Evolutionary conservation across 2,329 filamentous ascomycete genomes (phyloP), one percentile per base, ranked within the genome.

Genomic region (Chrysoporthe austroafricana): DNA sequence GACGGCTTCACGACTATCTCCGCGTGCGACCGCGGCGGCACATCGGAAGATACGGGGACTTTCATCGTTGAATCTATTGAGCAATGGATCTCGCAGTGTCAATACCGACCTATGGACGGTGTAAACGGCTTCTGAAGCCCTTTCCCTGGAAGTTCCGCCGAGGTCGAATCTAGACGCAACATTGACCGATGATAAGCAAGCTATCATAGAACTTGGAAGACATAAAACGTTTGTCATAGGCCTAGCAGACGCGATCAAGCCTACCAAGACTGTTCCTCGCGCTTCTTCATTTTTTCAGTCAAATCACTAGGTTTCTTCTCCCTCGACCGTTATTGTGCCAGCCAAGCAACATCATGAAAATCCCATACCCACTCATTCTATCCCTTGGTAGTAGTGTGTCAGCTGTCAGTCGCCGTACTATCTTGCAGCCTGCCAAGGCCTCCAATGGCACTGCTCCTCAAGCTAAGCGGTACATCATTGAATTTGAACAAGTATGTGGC

Each of bases 1-100:
- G 26, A 54, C 63, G 63, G 63, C 21, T 36, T 26, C 11, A 36
- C 21, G 42, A 60, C 46, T 61, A 66, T 66, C 63, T 66, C 63
- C 63, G 63, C 63, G 57, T 32, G 18, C 26, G 2, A 39, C 3
- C 39, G 16, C n/a, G 32, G 57, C 39, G 46, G 63, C 46, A 50
- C 34, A 14, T 54, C 61, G 61, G 61, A 43, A 54, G 34, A 14
- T 14, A 43, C 32, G 46, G n/a, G 42, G 16, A 26, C 8, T 13
- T 21, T 16, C 3, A 42, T 32, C 21, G 14, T 50, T 21, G 14
- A 16, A 59, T 65, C 43, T 57, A 63, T 7, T 64, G 8, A 32
- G 11, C n/a, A 21, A 44, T 34, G 9, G 21, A 16, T 8, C 6
- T 34, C 42, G n/a, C 26, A 42, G 34, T 42, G 43, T 52, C 54